phyloP scores from a whole-genome alignment of 352 stramenopile genomes.

The Lagenidium sp. region DNA sequence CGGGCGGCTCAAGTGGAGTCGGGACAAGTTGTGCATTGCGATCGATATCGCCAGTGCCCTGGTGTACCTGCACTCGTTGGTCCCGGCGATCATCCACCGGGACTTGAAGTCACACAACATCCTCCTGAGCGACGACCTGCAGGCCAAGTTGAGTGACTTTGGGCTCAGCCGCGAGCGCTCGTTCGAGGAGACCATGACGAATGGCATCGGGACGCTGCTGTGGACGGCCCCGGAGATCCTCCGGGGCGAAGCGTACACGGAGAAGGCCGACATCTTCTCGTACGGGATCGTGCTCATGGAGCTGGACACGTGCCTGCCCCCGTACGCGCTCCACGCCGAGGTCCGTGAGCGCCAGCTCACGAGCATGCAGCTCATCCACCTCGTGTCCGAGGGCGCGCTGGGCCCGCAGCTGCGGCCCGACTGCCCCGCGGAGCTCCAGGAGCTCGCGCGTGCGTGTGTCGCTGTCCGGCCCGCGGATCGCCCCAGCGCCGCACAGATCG shows the following conservation, averaged over 20 bases:
- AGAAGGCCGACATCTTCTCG: slow-evolving; percentile 57
- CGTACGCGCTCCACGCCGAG: slow-evolving; percentile 43
- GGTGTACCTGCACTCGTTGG: slow-evolving; percentile 48
- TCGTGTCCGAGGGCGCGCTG: slow-evolving; percentile 35
- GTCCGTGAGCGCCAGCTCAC: slow-evolving; percentile 25
- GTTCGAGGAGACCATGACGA: slow-evolving; percentile 59
- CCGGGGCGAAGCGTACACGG: slow-evolving; percentile 36
- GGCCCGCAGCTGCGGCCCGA: slow-evolving; percentile 25
- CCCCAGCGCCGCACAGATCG: slow-evolving; percentile 39
- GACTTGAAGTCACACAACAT: slow-evolving; percentile 68
- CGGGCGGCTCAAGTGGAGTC: slow-evolving; percentile 20
- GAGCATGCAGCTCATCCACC: slow-evolving; percentile 46
- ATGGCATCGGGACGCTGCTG: slow-evolving; percentile 42
- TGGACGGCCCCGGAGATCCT: slow-evolving; percentile 59
- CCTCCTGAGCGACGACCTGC: slow-evolving; percentile 26
- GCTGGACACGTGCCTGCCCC: slow-evolving; percentile 44
- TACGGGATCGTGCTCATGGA: slow-evolving; percentile 54
- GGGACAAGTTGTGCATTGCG: slow-evolving; percentile 50
- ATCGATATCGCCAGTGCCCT: slow-evolving; percentile 47
- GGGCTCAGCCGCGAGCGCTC: slow-evolving; percentile 40
- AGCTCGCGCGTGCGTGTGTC: slow-evolving; percentile 27
- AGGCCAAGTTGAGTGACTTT: slow-evolving; percentile 57
- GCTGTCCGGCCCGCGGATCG: slow-evolving; percentile 20
- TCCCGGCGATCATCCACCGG: slow-evolving; percentile 50
- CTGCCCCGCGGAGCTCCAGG: slow-evolving; percentile 20